A percentile compares a stretch with the other conserved stretches of the same genome.
Evolutionary conservation across 805 yeast species (phyloP).

Genomic region (Nakazawaea ambrosiae): DNA sequence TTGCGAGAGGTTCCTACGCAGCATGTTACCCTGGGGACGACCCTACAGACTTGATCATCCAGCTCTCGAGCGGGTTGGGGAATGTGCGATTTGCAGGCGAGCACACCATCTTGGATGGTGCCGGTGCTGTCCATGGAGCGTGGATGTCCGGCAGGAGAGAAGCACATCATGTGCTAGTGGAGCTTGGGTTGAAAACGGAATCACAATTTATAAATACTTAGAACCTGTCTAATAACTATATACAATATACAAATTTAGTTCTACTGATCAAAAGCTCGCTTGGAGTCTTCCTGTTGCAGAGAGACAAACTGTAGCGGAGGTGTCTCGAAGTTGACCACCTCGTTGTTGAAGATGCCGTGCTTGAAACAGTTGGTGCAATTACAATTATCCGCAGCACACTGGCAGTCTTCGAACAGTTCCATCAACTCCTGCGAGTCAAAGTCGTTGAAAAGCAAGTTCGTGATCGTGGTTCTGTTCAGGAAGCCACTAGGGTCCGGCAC

Average conservation of each 20-base stretch:
- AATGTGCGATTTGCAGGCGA: slow-evolving; percentile 84
- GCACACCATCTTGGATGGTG: slow-evolving; percentile 79
- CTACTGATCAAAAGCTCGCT: too few species aligned
- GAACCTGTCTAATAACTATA: too few species aligned
- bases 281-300: too few species aligned
- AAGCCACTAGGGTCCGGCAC: not conserved
- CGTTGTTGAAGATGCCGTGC: slow-evolving; percentile 18
- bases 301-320: slow-evolving; percentile 5
- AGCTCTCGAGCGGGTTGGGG: slow-evolving; percentile 53
- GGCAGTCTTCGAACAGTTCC: slow-evolving; percentile 18
- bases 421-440: slow-evolving; percentile 2
- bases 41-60: slow-evolving; percentile 54
- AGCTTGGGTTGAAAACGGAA: slow-evolving; percentile 8
- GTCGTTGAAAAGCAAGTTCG: slow-evolving; percentile 5
- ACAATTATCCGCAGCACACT: slow-evolving; percentile 25
- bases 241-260: too few species aligned
- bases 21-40: slow-evolving; percentile 66
- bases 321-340: slow-evolving; percentile 7
- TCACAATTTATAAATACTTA: too few species aligned
- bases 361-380: slow-evolving; percentile 24
- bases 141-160: slow-evolving; percentile 55
- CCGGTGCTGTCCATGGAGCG: slow-evolving; percentile 92
- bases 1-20: slow-evolving; percentile 74
- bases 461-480: slow-evolving; percentile 3
- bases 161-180: slow-evolving; percentile 6